Percentiles rank a stretch among this genome's conserved stretches.
Conservation (phyloP, 225 moss, liverwort and hornwort genomes). For the Thuidium tamariscinum region DNA sequence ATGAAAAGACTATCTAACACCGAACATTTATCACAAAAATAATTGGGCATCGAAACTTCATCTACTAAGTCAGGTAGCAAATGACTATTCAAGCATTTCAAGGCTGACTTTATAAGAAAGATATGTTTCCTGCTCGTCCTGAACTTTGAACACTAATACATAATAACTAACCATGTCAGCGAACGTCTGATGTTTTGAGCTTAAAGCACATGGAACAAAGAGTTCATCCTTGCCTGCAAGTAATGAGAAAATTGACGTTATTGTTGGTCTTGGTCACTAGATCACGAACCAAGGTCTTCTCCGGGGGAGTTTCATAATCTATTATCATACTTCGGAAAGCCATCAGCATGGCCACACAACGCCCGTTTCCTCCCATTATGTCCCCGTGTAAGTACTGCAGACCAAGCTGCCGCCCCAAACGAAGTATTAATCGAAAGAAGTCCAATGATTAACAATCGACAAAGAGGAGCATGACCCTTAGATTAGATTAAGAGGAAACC, state of each 20-base stretch:
- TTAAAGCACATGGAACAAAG: background rate
- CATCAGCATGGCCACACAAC: constrained; percentile 81
- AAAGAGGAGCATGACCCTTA: background rate
- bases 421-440: background rate
- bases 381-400: constrained; percentile 77
- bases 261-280: constrained; percentile 79
- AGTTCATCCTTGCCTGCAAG: constrained; percentile 38
- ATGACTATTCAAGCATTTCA: background rate
- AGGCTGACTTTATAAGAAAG: background rate
- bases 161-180: background rate
- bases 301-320: constrained; percentile 74
- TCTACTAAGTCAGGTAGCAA: background rate
- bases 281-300: constrained; percentile 71
- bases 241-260: constrained; percentile 80
- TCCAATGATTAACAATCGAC: background rate
- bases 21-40: background rate
- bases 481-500: background rate
- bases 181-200: background rate
- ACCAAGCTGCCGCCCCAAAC: constrained; percentile 42
- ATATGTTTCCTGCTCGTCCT: background rate
- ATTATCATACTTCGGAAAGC: constrained; percentile 77
- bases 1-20: background rate
- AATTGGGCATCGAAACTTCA: background rate
- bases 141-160: background rate
- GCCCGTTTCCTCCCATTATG: constrained; percentile 75